phyloP scores from a whole-genome alignment of 441 rosid genomes.

The Populus hybrid region DNA sequence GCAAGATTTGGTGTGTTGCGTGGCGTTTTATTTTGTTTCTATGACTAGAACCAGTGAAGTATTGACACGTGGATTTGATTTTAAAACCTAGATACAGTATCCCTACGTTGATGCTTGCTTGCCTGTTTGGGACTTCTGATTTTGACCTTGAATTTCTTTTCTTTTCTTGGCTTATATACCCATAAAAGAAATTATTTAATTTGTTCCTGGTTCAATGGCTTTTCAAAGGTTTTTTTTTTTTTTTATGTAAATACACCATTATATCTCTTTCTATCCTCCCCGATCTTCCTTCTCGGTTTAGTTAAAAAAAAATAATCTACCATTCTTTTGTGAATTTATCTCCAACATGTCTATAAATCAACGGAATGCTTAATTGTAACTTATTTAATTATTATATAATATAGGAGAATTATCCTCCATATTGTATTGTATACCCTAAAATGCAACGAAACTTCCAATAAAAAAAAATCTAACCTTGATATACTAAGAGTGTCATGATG shows the following conservation, averaged over 20 bases:
- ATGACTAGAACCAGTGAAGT: not conserved
- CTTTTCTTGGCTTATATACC: not conserved
- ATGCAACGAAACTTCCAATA: not conserved
- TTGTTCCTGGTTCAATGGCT: too few relatives aligned
- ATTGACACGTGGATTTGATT: not conserved
- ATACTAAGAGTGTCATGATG: too few relatives aligned
- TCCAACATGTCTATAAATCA: not conserved
- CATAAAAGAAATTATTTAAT: too few relatives aligned
- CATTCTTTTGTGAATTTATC: not conserved
- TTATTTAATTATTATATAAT: too few relatives aligned
- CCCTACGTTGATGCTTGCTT: not conserved
- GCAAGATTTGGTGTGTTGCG: not conserved
- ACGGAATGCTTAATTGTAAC: not conserved
- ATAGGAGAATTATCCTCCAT: not conserved
- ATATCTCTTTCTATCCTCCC: not conserved
- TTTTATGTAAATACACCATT: too few relatives aligned
- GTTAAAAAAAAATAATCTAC: not conserved
- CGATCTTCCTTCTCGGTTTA: not conserved
- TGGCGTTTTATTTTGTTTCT: constrained; percentile 5
- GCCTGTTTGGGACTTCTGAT: not conserved
- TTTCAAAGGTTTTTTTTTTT: too few relatives aligned
- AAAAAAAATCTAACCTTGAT: not conserved
- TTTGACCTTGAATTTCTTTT: not conserved
- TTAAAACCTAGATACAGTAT: not conserved
- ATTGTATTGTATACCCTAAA: not conserved